Evolutionary conservation across 176 grass and related monocot species (phyloP).

Genomic region (Phragmites australis): DNA sequence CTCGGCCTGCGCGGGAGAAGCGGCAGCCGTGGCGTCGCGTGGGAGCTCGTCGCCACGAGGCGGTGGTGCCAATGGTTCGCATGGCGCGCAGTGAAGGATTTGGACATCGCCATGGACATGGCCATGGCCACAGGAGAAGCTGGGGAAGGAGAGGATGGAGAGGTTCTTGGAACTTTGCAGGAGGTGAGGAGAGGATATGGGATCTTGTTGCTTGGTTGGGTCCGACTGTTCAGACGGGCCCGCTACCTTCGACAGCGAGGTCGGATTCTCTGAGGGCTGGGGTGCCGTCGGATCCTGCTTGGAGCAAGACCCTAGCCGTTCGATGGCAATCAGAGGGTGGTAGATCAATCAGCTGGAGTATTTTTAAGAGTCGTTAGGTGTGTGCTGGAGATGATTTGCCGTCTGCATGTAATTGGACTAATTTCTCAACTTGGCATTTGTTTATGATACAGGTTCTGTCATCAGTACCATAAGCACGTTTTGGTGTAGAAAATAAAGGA

Average conservation of each 20-base stretch:
- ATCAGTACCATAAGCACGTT: no score
- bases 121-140: conserved; percentile 21
- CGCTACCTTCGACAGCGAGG: conserved; percentile 8
- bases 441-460: no score
- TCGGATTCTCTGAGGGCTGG: neutral
- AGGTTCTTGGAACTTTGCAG: neutral
- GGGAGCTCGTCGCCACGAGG: conserved; percentile 19
- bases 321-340: conserved; percentile 12
- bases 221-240: neutral
- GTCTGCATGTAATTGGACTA: no score
- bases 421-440: no score
- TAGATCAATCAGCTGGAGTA: neutral
- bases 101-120: conserved; percentile 44
- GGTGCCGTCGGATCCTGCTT: conserved; percentile 1
- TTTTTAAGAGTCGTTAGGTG: neutral
- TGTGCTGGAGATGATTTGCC: conserved; percentile 17
- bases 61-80: conserved; percentile 18
- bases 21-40: conserved; percentile 30
- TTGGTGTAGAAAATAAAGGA: no score
- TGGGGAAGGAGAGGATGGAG: neutral
- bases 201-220: conserved; percentile 25
- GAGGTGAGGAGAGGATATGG: conserved; percentile 18
- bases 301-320: neutral
- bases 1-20: conserved; percentile 31
- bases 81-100: conserved; percentile 11